Base-by-base conservation (phyloP, 345 rosid genomes). In the Crucihimalaya himalaica region DNA sequence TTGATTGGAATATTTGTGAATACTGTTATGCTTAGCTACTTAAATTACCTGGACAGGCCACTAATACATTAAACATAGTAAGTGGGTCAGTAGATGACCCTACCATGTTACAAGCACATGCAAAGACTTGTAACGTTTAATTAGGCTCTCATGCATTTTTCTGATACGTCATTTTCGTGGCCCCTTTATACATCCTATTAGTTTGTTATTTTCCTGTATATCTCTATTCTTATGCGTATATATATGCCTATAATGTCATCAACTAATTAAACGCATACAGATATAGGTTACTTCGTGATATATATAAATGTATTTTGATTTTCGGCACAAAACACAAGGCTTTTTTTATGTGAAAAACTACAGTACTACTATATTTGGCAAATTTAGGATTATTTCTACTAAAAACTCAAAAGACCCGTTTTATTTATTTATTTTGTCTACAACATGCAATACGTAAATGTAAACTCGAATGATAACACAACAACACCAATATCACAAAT, bases 91-190 rank as follows among this genome's bases (percentile, higher is more conserved):
- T 25, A 9, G 39, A 19, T 51, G 68, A 64, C 13, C 79, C 79
- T 75, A 68, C 58, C 79, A 75, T 75, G 79, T 75, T 68, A 75
- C 56, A 46, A 53, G 70, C 79, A 75, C 79, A 75, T 68, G 64
- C 48, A 53, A 67, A 43, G 50, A 23, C 52, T 27, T 75, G 23
- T 35, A 48, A 75, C 79, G 70, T 68, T 60, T 61, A 60, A n/a
- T n/a, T n/a, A 42, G 10, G 51, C 57, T 68, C 74, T 54, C 79
- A 61, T 61, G 79, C 74, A 61, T 52, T 42, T 43, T 61, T 23
- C 20, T 52, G 25, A 68, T 75, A 68, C 70, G 74, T 75, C 79
- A 61, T 18, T 61, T 61, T 75, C 79, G 6, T 68, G 74, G 16
- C 31, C 40, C 63, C 40, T 68, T 42, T 27, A 56, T 73, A 28